These are phyloP conservation scores for Vigna radiata DNA, from an alignment of 306 rosid genomes.

Conservation along the genomic window DNA sequence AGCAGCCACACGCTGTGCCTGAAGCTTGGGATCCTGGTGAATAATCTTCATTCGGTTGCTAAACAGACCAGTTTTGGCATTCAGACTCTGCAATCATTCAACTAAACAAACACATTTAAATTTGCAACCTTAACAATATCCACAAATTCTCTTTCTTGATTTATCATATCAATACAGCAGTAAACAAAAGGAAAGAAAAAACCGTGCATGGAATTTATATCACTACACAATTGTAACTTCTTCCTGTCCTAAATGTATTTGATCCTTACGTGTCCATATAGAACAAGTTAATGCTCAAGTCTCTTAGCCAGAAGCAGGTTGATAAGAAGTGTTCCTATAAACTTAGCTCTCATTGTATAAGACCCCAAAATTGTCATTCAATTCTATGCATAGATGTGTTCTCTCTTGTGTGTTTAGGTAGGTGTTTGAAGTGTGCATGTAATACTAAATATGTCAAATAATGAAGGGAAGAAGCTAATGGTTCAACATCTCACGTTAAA, in stretches of 20 bases:
- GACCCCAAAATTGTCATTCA: neutral
- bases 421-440: conserved; percentile 1
- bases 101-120: conserved; percentile 78
- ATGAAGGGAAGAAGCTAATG: conserved; percentile 15
- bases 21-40: conserved; percentile 85
- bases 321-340: neutral
- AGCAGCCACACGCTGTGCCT: conserved; percentile 93
- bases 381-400: neutral
- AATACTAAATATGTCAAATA: neutral
- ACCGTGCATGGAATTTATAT: conserved; percentile 18
- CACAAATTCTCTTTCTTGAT: neutral
- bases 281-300: neutral
- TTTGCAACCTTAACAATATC: conserved; percentile 46
- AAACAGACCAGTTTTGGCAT: conserved; percentile 95
- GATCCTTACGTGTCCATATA: conserved; percentile 4
- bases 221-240: conserved; percentile 12
- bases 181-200: conserved; percentile 18
- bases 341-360: conserved; percentile 3
- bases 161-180: conserved; percentile 6
- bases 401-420: neutral
- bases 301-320: neutral
- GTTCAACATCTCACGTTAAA: conserved; percentile 27
- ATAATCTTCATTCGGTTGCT: conserved; percentile 98
- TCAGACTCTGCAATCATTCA: conserved; percentile 95
- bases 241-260: conserved; percentile 6